Evolutionary conservation across 1,284 basidiomycete species (phyloP).

Genomic region (Stygiomarasmius scandens): DNA sequence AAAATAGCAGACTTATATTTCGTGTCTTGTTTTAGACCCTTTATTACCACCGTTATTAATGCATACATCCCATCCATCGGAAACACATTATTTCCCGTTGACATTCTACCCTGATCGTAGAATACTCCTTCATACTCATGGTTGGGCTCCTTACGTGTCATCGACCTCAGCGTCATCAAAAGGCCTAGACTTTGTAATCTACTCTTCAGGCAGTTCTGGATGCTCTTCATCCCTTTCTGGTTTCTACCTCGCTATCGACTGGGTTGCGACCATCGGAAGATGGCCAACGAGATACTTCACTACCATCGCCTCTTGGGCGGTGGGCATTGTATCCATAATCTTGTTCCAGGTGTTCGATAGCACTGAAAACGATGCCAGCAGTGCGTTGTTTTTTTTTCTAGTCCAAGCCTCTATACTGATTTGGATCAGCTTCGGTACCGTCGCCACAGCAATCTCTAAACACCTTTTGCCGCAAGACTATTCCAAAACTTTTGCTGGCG

Average conservation of each 20-base stretch:
- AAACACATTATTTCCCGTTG: slow-evolving; percentile 74
- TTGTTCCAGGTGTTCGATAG: slow-evolving; percentile 54
- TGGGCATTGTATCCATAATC: slow-evolving; percentile 63
- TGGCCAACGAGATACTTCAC: slow-evolving; percentile 74
- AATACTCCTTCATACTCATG: slow-evolving; percentile 73
- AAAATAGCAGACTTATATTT: neutral
- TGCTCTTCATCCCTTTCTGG: slow-evolving; percentile 45
- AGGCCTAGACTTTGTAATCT: slow-evolving; percentile 58
- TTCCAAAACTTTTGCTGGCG: slow-evolving; percentile 45
- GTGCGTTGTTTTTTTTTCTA: slow-evolving; percentile 10
- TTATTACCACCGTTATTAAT: slow-evolving; percentile 60
- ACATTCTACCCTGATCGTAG: slow-evolving; percentile 32
- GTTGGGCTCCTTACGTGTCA: slow-evolving; percentile 64
- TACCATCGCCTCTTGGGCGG: slow-evolving; percentile 68
- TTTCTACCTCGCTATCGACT: slow-evolving; percentile 62
- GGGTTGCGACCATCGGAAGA: slow-evolving; percentile 69
- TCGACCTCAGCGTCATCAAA: slow-evolving; percentile 17
- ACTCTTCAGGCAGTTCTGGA: slow-evolving; percentile 53
- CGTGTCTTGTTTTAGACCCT: slow-evolving; percentile 36
- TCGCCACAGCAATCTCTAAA: slow-evolving; percentile 49
- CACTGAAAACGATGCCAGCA: slow-evolving; percentile 33
- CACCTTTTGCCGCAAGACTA: slow-evolving; percentile 39
- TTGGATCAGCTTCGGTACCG: slow-evolving; percentile 42
- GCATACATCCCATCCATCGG: slow-evolving; percentile 57
- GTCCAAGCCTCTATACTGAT: neutral